Evolutionary conservation across 441 rosid genomes (phyloP).

Genomic region (Biscutella auriculata): DNA sequence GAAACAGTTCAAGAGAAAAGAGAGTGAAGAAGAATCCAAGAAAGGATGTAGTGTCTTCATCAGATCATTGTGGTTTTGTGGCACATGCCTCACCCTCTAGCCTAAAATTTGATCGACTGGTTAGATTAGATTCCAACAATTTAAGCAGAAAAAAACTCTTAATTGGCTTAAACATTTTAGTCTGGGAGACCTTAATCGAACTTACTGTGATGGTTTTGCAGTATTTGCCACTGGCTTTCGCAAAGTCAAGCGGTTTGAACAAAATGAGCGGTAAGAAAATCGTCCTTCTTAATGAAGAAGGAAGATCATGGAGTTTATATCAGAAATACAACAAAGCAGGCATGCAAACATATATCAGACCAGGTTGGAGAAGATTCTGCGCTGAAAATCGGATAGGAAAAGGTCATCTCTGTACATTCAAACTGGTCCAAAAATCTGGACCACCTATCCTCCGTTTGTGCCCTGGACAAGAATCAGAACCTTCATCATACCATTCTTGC

Average conservation of each 20-base stretch:
- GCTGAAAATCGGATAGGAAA: background rate
- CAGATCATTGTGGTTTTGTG: background rate
- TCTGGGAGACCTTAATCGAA: background rate
- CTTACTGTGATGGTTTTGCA: background rate
- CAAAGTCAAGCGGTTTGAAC: constrained; percentile 1
- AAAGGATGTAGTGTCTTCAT: background rate
- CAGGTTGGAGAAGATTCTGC: constrained; percentile 19
- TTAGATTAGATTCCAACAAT: background rate
- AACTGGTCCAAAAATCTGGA: background rate
- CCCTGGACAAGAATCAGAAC: background rate
- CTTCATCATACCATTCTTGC: background rate
- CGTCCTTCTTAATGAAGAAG: background rate
- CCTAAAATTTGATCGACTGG: constrained; percentile 3
- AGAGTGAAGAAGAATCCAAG: constrained; percentile 1
- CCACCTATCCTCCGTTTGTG: constrained; percentile 4
- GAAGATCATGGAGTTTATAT: background rate
- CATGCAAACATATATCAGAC: background rate
- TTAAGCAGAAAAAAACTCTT: background rate
- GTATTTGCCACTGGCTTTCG: constrained; percentile 3
- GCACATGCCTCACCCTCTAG: background rate
- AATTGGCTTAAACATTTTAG: background rate
- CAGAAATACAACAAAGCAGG: background rate
- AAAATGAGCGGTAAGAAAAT: constrained; percentile 1
- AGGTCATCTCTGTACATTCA: background rate
- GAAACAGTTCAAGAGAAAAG: background rate